phyloP scores from a whole-genome alignment of 352 stramenopile genomes.

The Chrysophaeum taylorii region DNA sequence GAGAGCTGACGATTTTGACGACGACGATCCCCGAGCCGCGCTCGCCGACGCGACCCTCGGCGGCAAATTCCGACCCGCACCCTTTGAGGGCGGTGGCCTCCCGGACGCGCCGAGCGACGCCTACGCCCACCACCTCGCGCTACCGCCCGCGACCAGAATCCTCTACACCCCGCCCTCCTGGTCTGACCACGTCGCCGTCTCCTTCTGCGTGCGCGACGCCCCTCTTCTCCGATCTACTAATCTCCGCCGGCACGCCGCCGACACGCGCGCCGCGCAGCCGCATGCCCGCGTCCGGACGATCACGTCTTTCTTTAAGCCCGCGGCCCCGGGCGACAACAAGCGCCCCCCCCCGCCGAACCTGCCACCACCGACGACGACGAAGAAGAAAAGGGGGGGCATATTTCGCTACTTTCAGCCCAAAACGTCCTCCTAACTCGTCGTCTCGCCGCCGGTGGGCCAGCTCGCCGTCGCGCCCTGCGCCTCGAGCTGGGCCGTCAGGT shows the following conservation, averaged over 20 bases:
- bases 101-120: slow-evolving; percentile 32
- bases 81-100: slow-evolving; percentile 54
- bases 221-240: too few species aligned
- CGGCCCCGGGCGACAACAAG: neutral
- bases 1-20: slow-evolving; percentile 19
- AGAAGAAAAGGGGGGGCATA: too few species aligned
- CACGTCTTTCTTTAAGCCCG: slow-evolving; percentile 12
- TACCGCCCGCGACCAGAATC: slow-evolving; percentile 44
- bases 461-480: neutral
- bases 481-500: slow-evolving; percentile 1
- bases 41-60: slow-evolving; percentile 42
- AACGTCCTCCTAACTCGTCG: too few species aligned
- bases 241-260: neutral
- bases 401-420: too few species aligned
- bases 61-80: slow-evolving; percentile 40
- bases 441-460: too few species aligned
- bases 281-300: slow-evolving; percentile 17
- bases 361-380: too few species aligned
- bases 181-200: slow-evolving; percentile 57
- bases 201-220: slow-evolving; percentile 35
- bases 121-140: slow-evolving; percentile 49
- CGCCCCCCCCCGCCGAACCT: too few species aligned
- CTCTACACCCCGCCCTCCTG: slow-evolving; percentile 56
- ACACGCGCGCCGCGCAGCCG: slow-evolving; percentile 16
- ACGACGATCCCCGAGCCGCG: slow-evolving; percentile 36